phyloP scores from a whole-genome alignment of 768 basidiomycete species.

The Rhizopogon vinicolor region DNA sequence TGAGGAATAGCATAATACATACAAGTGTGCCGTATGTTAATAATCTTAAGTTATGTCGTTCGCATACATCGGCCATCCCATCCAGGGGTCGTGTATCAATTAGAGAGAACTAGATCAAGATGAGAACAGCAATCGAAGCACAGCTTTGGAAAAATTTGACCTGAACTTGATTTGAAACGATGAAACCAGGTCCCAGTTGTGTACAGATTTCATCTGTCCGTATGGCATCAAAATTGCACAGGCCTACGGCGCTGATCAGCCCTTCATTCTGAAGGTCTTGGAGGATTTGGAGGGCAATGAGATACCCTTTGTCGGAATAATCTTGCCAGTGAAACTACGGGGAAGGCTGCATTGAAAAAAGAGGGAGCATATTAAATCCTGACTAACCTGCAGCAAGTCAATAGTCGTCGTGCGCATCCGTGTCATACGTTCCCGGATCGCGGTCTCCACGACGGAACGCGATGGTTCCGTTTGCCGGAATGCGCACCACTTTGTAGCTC shows the following conservation, averaged over 20 bases:
- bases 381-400: slow-evolving; percentile 67
- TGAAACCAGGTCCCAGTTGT: slow-evolving; percentile 59
- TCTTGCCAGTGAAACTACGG: slow-evolving; percentile 82
- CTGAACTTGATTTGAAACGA: slow-evolving; percentile 84
- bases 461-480: slow-evolving; percentile 53
- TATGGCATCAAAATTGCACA: slow-evolving; percentile 79
- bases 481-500: slow-evolving; percentile 86
- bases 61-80: slow-evolving; percentile 74
- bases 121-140: slow-evolving; percentile 7
- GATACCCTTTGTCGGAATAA: slow-evolving; percentile 45
- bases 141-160: slow-evolving; percentile 30
- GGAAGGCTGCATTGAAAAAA: background rate
- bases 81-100: slow-evolving; percentile 76
- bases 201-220: slow-evolving; percentile 79
- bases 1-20: slow-evolving; percentile 17
- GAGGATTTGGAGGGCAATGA: slow-evolving; percentile 46
- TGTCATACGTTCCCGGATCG: slow-evolving; percentile 63
- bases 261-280: slow-evolving; percentile 56
- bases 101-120: slow-evolving; percentile 59
- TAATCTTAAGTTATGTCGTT: slow-evolving; percentile 66
- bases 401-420: slow-evolving; percentile 57
- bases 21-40: slow-evolving; percentile 83
- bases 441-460: slow-evolving; percentile 52
- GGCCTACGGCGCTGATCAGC: slow-evolving; percentile 59
- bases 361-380: background rate